Base-by-base conservation (phyloP, 768 basidiomycete genomes). In the Russula virescens region DNA sequence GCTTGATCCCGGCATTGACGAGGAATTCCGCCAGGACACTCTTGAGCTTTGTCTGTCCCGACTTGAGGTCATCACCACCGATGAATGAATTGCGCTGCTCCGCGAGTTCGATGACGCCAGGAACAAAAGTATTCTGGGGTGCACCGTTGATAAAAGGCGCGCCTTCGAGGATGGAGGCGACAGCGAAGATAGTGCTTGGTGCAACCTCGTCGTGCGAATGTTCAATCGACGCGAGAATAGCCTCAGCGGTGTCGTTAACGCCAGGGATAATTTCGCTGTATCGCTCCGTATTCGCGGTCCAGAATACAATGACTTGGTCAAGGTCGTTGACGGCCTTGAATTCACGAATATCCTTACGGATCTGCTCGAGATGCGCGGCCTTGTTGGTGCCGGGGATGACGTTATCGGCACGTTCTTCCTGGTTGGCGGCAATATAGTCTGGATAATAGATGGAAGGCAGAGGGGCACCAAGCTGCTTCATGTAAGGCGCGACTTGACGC, bases 271-370 rank as follows among this genome's bases (percentile, higher is more conserved):
- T 86, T 66, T 94, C 93, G 68, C 89, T 87, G 83, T 94, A 99
- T 62, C 96, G 89, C 80, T 98, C 97, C 19, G 96, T 99, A 79
- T 99, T 98, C 69, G 92, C 94, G 18, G 96, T 98, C 96, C 96
- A 98, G 80, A 98, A 95, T 65, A 98, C 88, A 69, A 99, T 76
- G 64, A 92, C 84, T 61, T 89, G 89, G 74, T 95, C 95, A 51
- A 98, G 85, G 21, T 76, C 79, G 72, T 98, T 84, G 64, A 85
- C 77, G 57, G 77, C 70, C 80, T 98, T 98, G 84, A 98, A 98
- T 59, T 84, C 82, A 69, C 93, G 90, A 73, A 98, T 98, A 71
- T 98, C 94, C n/a, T 80, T 80, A 59, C 95, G 89, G 70, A 98
- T 86, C 63, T 89, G 87, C 64, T 97, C 92, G 58, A 99, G 85